phyloP scores from a whole-genome alignment of 2,329 filamentous ascomycete genomes.

The Gnomoniopsis smithogilvyi region DNA sequence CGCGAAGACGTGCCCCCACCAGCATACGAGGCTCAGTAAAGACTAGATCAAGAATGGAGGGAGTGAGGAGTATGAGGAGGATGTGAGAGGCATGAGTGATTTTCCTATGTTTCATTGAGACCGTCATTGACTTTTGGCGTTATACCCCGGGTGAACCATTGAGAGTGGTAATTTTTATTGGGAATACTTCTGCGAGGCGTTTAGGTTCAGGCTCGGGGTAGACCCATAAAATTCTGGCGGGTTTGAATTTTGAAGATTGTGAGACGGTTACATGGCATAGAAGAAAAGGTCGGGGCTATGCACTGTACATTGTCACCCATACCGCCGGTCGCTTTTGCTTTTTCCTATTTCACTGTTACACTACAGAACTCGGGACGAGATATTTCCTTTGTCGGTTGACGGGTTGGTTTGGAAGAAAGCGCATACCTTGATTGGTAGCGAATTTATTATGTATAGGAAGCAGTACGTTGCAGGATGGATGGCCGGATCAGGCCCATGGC shows the following conservation, averaged over 20 bases:
- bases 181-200: slow-evolving; percentile 17
- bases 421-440: slow-evolving; percentile 1
- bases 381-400: not conserved
- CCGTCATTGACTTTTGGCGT: slow-evolving; percentile 9
- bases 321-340: not conserved
- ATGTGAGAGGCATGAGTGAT: not conserved
- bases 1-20: slow-evolving; percentile 57
- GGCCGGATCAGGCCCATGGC: not conserved
- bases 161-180: slow-evolving; percentile 11
- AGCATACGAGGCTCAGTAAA: slow-evolving; percentile 55
- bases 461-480: not conserved
- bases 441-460: not conserved
- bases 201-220: slow-evolving; percentile 11
- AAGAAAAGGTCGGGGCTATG: not conserved
- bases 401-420: not conserved
- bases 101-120: slow-evolving; percentile 8
- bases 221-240: slow-evolving; percentile 2
- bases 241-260: slow-evolving; percentile 9
- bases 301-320: not conserved
- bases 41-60: not conserved
- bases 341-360: not conserved
- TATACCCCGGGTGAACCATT: slow-evolving; percentile 17
- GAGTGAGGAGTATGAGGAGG: too few relatives aligned
- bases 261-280: not conserved
- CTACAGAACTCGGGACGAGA: not conserved